Evolutionary conservation across 768 basidiomycete species (phyloP).

Genomic region (Naganishia kalamii): DNA sequence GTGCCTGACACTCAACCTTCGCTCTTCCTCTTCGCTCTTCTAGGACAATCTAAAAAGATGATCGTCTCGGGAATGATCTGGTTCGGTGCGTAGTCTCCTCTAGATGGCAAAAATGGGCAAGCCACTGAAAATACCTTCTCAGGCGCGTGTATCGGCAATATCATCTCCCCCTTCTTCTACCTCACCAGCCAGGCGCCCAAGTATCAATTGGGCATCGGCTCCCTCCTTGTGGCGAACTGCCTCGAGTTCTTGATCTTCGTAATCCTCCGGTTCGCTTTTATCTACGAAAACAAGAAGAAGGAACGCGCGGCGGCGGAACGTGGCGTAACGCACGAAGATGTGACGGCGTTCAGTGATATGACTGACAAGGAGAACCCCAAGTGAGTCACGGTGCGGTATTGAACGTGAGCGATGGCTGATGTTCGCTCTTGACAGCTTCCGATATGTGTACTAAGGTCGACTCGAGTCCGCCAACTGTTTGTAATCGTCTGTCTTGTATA

Average conservation of each 20-base stretch:
- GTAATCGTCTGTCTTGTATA: too few species aligned
- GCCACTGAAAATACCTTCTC: background rate
- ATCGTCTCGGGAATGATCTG: slow-evolving; percentile 43
- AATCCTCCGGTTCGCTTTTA: slow-evolving; percentile 37
- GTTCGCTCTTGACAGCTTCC: slow-evolving; percentile 14
- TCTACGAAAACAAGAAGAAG: slow-evolving; percentile 41
- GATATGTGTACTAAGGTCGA: slow-evolving; percentile 26
- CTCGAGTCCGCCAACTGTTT: too few species aligned
- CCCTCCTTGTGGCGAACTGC: slow-evolving; percentile 39
- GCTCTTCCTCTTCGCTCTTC: too few species aligned
- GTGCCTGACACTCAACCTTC: too few species aligned
- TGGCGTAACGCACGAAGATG: slow-evolving; percentile 21
- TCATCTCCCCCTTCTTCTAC: slow-evolving; percentile 16
- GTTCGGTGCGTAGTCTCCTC: slow-evolving; percentile 36
- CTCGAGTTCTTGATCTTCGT: slow-evolving; percentile 39
- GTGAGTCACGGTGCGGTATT: slow-evolving; percentile 16
- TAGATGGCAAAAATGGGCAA: slow-evolving; percentile 35
- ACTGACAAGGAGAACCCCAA: slow-evolving; percentile 43
- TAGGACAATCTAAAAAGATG: too few species aligned
- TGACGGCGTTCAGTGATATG: slow-evolving; percentile 41
- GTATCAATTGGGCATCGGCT: slow-evolving; percentile 45
- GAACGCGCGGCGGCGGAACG: slow-evolving; percentile 8
- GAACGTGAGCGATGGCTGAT: background rate
- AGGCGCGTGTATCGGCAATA: slow-evolving; percentile 15
- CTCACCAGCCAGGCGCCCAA: slow-evolving; percentile 35